Conservation (phyloP, 2,329 filamentous ascomycete species). For the Arthrobotrys musiformis region DNA sequence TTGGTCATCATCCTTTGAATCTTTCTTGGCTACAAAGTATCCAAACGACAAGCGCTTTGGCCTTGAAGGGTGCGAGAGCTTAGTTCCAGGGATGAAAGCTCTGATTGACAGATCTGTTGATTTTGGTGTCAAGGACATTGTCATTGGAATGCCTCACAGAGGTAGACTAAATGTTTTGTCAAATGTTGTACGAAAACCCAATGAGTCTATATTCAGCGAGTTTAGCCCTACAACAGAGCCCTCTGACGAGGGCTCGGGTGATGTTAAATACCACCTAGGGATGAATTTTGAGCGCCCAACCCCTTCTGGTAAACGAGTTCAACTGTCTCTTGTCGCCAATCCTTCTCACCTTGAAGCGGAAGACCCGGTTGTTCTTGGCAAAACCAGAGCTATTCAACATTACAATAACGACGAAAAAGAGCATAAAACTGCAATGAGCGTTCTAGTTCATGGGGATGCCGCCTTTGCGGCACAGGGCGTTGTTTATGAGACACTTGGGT, state of each 20-base stretch:
- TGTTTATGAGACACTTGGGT: constrained; percentile 98
- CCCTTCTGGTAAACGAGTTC: constrained; percentile 98
- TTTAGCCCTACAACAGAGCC: constrained; percentile 89
- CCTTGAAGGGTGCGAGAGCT: constrained; percentile 93
- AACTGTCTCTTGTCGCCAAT: constrained; percentile 97
- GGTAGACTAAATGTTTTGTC: constrained; percentile 96
- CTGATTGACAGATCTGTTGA: constrained; percentile 98
- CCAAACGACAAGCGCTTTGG: constrained; percentile 99
- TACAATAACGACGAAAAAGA: constrained; percentile 97
- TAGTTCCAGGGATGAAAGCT: constrained; percentile 99
- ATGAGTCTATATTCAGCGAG: constrained; percentile 99
- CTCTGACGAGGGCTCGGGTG: constrained; percentile 94
- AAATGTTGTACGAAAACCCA: constrained; percentile 98
- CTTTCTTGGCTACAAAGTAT: constrained; percentile 95
- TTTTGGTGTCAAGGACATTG: constrained; percentile 97
- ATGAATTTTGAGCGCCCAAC: constrained; percentile 99
- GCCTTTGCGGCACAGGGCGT: constrained; percentile 96
- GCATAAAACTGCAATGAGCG: constrained; percentile 90
- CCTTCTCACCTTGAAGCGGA: constrained; percentile 98
- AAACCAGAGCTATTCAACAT: constrained; percentile 97
- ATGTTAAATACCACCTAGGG: constrained; percentile 99
- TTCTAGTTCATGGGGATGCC: constrained; percentile 95
- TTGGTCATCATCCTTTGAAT: constrained; percentile 97
- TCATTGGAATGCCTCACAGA: constrained; percentile 99
- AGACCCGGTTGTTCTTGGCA: constrained; percentile 95